Conservation (phyloP, 345 rosid genomes). For the Moricandia moricandioides region DNA sequence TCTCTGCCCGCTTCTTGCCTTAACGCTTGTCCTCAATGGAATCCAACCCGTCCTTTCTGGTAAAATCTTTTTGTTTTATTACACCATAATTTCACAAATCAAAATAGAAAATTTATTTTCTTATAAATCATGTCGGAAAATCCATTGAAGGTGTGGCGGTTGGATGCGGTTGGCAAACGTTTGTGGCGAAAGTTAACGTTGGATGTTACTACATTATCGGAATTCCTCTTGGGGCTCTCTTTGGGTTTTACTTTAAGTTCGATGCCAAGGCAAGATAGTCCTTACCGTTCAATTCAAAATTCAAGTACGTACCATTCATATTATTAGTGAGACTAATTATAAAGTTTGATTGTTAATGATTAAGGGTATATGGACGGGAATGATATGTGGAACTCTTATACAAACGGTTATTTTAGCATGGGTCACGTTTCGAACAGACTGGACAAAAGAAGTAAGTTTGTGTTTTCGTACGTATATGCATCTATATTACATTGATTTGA, state of each 20-base stretch:
- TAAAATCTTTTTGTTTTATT: constrained; percentile 18
- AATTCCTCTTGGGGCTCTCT: constrained; percentile 54
- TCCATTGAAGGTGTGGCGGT: constrained; percentile 62
- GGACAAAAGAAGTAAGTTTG: constrained; percentile 55
- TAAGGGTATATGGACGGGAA: constrained; percentile 78
- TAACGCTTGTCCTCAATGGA: constrained; percentile 68
- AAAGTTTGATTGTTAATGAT: neutral
- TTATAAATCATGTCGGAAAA: neutral
- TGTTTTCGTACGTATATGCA: neutral
- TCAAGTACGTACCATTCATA: neutral
- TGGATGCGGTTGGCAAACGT: constrained; percentile 85
- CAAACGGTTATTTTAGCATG: constrained; percentile 60
- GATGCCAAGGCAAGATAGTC: constrained; percentile 61
- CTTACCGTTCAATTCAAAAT: neutral
- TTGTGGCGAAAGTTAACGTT: constrained; percentile 69
- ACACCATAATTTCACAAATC: neutral
- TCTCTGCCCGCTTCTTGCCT: constrained; percentile 62
- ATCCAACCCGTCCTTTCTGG: constrained; percentile 75
- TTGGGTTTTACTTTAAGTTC: constrained; percentile 61
- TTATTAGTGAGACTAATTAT: neutral
- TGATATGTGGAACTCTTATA: constrained; percentile 60
- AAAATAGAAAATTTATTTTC: neutral
- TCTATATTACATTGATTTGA: neutral
- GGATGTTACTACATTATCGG: constrained; percentile 76
- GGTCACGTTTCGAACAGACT: constrained; percentile 60